A percentile compares a stretch with the other conserved stretches of the same genome.
Evolutionary conservation across 2,329 filamentous ascomycete species (phyloP).

Genomic region (Aureobasidium sp.): DNA sequence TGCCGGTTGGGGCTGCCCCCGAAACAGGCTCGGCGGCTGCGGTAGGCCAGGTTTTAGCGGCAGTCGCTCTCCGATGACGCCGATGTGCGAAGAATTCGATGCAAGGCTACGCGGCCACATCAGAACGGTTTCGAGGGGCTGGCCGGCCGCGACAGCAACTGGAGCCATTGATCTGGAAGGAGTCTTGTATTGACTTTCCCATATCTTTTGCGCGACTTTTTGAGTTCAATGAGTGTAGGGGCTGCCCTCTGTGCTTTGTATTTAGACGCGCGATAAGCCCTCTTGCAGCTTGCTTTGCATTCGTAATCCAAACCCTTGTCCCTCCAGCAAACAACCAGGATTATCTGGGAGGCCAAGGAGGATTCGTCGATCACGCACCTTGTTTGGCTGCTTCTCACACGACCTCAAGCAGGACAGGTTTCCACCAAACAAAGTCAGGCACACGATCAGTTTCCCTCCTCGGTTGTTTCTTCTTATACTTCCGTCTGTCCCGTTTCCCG

Average conservation of each 20-base stretch:
- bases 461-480: not conserved
- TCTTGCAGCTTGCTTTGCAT: not conserved
- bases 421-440: slow-evolving; percentile 4
- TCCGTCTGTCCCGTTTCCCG: not conserved
- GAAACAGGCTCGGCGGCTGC: not conserved
- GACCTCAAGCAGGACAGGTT: not conserved
- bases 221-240: too few species aligned
- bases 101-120: slow-evolving; percentile 8
- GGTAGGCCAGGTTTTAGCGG: not conserved
- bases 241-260: not conserved
- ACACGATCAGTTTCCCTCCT: slow-evolving; percentile 2
- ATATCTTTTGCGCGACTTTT: slow-evolving; percentile 4
- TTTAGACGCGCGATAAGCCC: slow-evolving; percentile 5
- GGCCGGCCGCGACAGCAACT: slow-evolving; percentile 1
- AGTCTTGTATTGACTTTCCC: not conserved
- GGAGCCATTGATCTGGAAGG: not conserved
- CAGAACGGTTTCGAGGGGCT: slow-evolving; percentile 11
- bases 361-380: slow-evolving; percentile 1
- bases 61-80: slow-evolving; percentile 5
- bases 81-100: not conserved
- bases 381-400: slow-evolving; percentile 3
- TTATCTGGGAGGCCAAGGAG: slow-evolving; percentile 2
- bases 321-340: not conserved
- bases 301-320: slow-evolving; percentile 10
- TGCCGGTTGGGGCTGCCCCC: not conserved